Evolutionary conservation across 495 filamentous ascomycete genomes (phyloP), one percentile per base, ranked within the genome.

Genomic region (Apodospora peruviana): DNA sequence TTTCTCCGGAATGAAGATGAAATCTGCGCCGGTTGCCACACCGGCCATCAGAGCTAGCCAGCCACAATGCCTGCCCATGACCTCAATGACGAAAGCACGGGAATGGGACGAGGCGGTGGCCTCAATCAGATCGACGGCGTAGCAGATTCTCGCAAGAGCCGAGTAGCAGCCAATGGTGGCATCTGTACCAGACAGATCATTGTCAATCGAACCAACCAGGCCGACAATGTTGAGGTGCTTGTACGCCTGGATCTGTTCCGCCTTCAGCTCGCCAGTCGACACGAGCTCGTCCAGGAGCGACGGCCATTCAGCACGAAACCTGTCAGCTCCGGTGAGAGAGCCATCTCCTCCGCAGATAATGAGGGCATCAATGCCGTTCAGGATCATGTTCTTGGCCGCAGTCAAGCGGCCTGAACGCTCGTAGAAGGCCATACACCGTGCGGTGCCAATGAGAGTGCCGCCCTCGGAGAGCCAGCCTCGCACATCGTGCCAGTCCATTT

Each of bases 51-150:
- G 74, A 37, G 93, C 94, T 43, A 99, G 73, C 94, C 94, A 99
- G 35, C 94, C 94, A 60, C 94, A 99, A 69, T 97, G 91, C 47
- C 94, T 81, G n/a, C 94, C 94, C 94, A 99, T 99, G 40, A 97
- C 94, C 65, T 97, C 94, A 57, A 99, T 85, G 23, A 99, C 91
- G 66, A 99, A 99, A 34, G 94, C 94, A 55, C 94, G 76, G 47
- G 95, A 95, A 69, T 97, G 94, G n/a, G 89, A 95, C 32, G 83
- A 88, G 5, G 94, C 94, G 2, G 94, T 99, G 25, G 93, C 90
- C 66, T 97, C 95, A 53, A 99, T 95, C 65, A 86, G 88, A 68
- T 99, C 94, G 20, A 99, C 85, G 41, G 89, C 84, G 61, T 96
- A 84, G 70, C 93, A 97, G 55, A 99, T 93, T 44, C 91, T 81